Evolutionary conservation across 23 red algal genomes (phyloP).

Genomic region (Gracilariopsis chorda): DNA sequence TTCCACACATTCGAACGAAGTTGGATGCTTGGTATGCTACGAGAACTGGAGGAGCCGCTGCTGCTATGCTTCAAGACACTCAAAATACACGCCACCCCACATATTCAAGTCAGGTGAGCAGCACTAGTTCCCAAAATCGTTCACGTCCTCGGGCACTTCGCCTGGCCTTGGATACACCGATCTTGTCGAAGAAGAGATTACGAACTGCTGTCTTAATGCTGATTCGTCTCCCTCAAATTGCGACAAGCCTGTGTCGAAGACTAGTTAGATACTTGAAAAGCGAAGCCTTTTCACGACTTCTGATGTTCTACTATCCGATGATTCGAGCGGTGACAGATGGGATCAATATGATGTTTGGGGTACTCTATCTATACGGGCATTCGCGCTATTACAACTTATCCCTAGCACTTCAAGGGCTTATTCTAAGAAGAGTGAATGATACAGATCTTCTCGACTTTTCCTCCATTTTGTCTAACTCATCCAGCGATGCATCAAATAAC

Average conservation of each 20-base stretch:
- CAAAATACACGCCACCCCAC: not conserved
- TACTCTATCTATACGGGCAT: conserved; percentile 53
- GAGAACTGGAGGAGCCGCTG: conserved; percentile 48
- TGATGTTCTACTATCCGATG: conserved; percentile 36
- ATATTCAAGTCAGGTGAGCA: not conserved
- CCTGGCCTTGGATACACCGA: not conserved
- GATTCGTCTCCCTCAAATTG: not conserved
- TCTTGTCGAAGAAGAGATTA: not conserved
- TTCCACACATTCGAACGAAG: conserved; percentile 18
- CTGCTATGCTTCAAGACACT: conserved; percentile 12
- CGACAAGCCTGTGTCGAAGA: not conserved
- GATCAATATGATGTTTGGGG: conserved; percentile 8
- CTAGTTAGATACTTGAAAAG: not conserved
- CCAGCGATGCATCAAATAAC: not conserved
- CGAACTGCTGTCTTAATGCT: not conserved
- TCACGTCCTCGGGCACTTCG: not conserved
- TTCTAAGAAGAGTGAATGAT: conserved; percentile 6
- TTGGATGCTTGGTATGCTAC: conserved; percentile 26
- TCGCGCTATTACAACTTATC: conserved; percentile 30
- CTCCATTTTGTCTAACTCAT: not conserved
- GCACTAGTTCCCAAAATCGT: too few species aligned
- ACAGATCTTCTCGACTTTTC: conserved; percentile 1
- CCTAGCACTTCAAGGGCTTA: conserved; percentile 26
- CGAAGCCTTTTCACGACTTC: not conserved
- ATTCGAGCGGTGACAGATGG: conserved; percentile 26